Evolutionary conservation across 2,329 filamentous ascomycete genomes (phyloP), one percentile per base, ranked within the genome.

Genomic region (Mycogone perniciosa): DNA sequence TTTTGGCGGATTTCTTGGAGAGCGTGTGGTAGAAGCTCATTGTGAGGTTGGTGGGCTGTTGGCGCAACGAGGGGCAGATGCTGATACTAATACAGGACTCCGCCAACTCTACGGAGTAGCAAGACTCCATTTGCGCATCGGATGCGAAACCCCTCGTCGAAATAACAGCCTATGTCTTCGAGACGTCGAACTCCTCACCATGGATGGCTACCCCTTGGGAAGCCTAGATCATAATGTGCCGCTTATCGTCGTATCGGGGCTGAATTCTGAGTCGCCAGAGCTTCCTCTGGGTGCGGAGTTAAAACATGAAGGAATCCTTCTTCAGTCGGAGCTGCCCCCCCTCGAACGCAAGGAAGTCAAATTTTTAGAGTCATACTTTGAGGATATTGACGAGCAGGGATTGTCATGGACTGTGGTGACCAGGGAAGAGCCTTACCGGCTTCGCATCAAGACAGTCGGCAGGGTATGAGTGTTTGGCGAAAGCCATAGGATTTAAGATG

Each of bases 151-250:
- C 38, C 48, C 29, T 37, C 13, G 13, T 20, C 43, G 31, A 35
- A 29, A 43, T 20, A 33, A 13, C 31, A 43, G 30, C 53, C 34
- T 47, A 53, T 55, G 53, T 55, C 51, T 46, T 34, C 53, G 39
- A 43, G 43, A 31, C 50, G 42, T 30, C 57, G 52, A 52, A 54
- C 10, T 52, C 54, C 52, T 51, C 54, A 64, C 59, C 56, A 93
- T 93, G 88, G 86, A 93, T 69, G 87, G 80, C 61, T 92, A 89
- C 70, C 86, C 88, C 49, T 67, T 73, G 52, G 86, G 85, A 68
- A 95, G 91, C 73, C 76, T 95, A 67, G 82, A 85, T 66, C 90
- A 93, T 71, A 95, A 93, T 70, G 78, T 95, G 61, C 92, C 92
- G 34, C 78, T 96, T 51, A 72, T 97, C 54, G 75, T 95, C 43